phyloP scores from a whole-genome alignment of 495 filamentous ascomycete species.

The Astrothelium subdiscretum region DNA sequence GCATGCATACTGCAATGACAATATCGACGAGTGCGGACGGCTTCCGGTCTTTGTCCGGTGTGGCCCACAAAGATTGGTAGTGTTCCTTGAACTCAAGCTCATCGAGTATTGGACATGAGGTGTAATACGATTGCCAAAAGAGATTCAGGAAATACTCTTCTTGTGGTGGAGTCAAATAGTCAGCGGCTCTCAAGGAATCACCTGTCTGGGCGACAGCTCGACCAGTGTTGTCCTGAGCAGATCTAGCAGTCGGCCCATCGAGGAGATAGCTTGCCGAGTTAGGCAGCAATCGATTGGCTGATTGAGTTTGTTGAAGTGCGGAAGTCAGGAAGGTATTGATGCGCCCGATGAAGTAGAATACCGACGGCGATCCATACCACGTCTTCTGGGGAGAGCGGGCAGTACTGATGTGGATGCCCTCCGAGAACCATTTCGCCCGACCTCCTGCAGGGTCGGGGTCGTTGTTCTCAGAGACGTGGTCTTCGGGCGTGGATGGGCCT shows the following conservation, averaged over 20 bases:
- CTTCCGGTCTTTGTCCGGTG: conserved; percentile 25
- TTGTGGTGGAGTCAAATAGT: conserved; percentile 24
- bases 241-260: conserved; percentile 2
- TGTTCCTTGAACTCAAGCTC: conserved; percentile 37
- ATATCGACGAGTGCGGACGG: conserved; percentile 45
- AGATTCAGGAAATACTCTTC: conserved; percentile 40
- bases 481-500: not conserved
- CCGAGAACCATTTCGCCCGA: conserved; percentile 11
- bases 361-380: conserved; percentile 27
- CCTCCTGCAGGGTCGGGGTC: not conserved
- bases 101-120: conserved; percentile 29
- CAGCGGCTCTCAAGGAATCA: conserved; percentile 1
- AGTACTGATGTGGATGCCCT: conserved; percentile 18
- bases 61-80: conserved; percentile 37
- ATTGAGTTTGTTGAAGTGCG: conserved; percentile 22
- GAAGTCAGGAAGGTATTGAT: conserved; percentile 24
- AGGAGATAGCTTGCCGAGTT: conserved; percentile 12
- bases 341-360: conserved; percentile 24
- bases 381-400: conserved; percentile 9
- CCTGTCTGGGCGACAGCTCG: conserved; percentile 1
- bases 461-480: not conserved
- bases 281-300: conserved; percentile 12
- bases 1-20: conserved; percentile 43
- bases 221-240: not conserved
- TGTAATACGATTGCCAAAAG: conserved; percentile 40